Evolutionary conservation across 768 basidiomycete genomes (phyloP), one percentile per base, ranked within the genome.

Genomic region (Terana coerulea): DNA sequence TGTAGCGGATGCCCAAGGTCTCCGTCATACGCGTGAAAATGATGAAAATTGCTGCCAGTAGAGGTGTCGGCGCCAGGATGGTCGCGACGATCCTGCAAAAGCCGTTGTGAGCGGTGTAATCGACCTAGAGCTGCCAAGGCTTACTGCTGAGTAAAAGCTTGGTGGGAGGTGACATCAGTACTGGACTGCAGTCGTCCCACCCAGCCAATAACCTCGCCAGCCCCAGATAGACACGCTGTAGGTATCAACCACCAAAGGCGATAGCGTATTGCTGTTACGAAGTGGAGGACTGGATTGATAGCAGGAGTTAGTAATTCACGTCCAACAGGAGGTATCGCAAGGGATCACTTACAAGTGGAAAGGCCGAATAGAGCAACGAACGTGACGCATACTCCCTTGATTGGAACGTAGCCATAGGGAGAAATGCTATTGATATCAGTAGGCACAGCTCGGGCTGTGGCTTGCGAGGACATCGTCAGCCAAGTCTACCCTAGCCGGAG

Each of bases 181-280:
- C 67, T 74, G 5, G 76, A 79, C 81, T 78, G 83, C 3, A 81
- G 59, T 17, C 82, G 64, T 1, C 69, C 83, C 6, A 63, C 58
- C 84, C 83, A 85, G 0, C 82, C 83, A 2, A 77, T 51, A 9
- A 76, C 58, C 59, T 86, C 84, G 9, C 75, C 60, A 0, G 75
- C 14, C 8, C 79, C 79, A 36, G 75, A 72, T 0, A 80, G 58
- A 14, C 71, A 66, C 5, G 71, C 71, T 0, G 83, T 83, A 0
- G 75, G 74, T 40, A 80, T 28, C 8, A 83, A 58, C 74, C 75
- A 84, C 76, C 79, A 81, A 44, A 73, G 64, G 8, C 73, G 71
- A 57, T 65, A 77, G 33, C 64, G 64, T 1, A 70, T 42, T 1
- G 75, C 70, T 64, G 83, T 77, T 1, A 56, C 68, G 5, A 72